Percentiles rank a stretch among this genome's conserved stretches.
Evolutionary conservation across 2,329 filamentous ascomycete genomes (phyloP).

Genomic region (Penicillium expansum): DNA sequence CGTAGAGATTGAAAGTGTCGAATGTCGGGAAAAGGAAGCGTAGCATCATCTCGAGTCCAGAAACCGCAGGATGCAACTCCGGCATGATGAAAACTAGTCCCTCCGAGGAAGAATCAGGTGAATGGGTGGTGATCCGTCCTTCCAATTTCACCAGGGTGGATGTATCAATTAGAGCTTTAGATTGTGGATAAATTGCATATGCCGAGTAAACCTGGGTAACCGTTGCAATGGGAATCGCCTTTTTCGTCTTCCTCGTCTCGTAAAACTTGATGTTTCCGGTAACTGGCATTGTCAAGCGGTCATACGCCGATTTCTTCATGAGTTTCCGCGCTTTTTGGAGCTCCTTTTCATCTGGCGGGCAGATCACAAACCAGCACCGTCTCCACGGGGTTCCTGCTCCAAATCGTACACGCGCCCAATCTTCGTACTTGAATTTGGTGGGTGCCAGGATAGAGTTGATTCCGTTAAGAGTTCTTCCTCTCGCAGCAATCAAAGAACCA

Average conservation of each 20-base stretch:
- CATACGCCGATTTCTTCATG: constrained; percentile 75
- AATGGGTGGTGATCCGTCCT: constrained; percentile 83
- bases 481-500: constrained; percentile 89
- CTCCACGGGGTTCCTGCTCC: constrained; percentile 95
- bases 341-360: constrained; percentile 91
- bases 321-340: constrained; percentile 79
- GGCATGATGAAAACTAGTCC: constrained; percentile 99
- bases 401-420: constrained; percentile 94
- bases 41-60: constrained; percentile 92
- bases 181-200: constrained; percentile 93
- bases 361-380: constrained; percentile 93
- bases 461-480: constrained; percentile 84
- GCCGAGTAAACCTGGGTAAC: constrained; percentile 88
- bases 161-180: constrained; percentile 88
- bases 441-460: constrained; percentile 87
- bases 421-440: constrained; percentile 71
- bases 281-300: constrained; percentile 66
- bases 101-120: constrained; percentile 74
- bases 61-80: constrained; percentile 85
- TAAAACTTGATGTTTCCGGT: constrained; percentile 96
- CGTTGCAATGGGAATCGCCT: constrained; percentile 82
- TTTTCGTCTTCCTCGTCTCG: constrained; percentile 90
- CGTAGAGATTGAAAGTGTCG: constrained; percentile 89
- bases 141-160: constrained; percentile 94
- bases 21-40: constrained; percentile 90